phyloP scores from a whole-genome alignment of 164 flowering plant species.

The Aristolochia fimbriata region DNA sequence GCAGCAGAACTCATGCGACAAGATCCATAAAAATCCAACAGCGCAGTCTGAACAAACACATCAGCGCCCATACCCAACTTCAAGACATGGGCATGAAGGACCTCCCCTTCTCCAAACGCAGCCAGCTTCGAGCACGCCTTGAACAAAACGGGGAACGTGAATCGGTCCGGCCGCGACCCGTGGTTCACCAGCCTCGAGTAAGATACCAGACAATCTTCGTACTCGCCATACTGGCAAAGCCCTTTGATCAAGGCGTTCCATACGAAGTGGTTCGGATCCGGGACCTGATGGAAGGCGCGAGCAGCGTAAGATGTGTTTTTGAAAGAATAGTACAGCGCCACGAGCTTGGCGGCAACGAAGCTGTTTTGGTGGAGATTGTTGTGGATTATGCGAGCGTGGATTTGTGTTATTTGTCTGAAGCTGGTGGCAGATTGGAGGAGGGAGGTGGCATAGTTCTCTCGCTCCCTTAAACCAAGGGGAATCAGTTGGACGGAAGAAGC shows the following conservation, averaged over 20 bases:
- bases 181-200: slow-evolving; percentile 10
- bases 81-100: slow-evolving; percentile 11
- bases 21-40: slow-evolving; percentile 12
- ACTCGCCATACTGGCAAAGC: slow-evolving; percentile 11
- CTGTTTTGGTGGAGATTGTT: slow-evolving; percentile 16
- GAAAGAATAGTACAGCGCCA: slow-evolving; percentile 9
- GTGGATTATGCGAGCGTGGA: slow-evolving; percentile 14
- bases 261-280: slow-evolving; percentile 11
- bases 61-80: slow-evolving; percentile 9
- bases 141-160: slow-evolving; percentile 17
- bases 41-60: slow-evolving; percentile 6
- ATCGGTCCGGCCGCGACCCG: slow-evolving; percentile 12
- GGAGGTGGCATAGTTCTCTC: no score
- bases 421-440: no score
- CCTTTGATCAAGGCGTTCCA: slow-evolving; percentile 16
- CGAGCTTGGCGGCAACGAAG: slow-evolving; percentile 14
- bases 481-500: neutral
- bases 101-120: slow-evolving; percentile 8
- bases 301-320: slow-evolving; percentile 12
- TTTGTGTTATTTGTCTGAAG: slow-evolving; percentile 11
- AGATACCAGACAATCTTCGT: slow-evolving; percentile 7
- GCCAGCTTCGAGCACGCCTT: slow-evolving; percentile 16
- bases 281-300: slow-evolving; percentile 12
- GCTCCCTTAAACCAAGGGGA: no score
- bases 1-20: slow-evolving; percentile 5